Evolutionary conservation across 2,329 filamentous ascomycete species (phyloP).

Genomic region (Nemania sp.): DNA sequence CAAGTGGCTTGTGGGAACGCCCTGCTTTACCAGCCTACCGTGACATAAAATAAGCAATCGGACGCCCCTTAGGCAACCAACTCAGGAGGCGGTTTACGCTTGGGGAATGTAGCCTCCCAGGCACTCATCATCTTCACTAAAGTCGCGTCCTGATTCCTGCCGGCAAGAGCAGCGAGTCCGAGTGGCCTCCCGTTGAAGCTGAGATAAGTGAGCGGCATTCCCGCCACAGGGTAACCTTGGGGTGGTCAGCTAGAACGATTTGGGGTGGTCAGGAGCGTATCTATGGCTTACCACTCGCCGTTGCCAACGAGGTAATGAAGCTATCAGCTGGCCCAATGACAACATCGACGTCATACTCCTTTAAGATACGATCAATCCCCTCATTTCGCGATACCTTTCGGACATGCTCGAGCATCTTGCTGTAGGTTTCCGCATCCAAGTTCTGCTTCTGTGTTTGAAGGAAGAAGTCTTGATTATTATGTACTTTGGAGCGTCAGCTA

Average conservation of each 20-base stretch:
- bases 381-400: neutral
- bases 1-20: too few relatives aligned
- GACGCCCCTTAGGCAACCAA: neutral
- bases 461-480: neutral
- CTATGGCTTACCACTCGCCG: neutral
- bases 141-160: neutral
- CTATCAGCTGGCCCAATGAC: neutral
- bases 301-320: neutral
- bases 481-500: neutral
- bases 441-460: neutral
- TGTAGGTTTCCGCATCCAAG: neutral
- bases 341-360: neutral
- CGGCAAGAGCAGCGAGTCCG: neutral
- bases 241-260: neutral
- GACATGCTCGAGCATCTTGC: neutral
- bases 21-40: too few relatives aligned
- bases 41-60: too few relatives aligned
- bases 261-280: too few relatives aligned
- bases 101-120: neutral
- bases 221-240: neutral
- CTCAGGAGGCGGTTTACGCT: neutral
- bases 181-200: neutral
- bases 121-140: neutral
- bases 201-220: neutral
- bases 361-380: neutral